These are phyloP conservation scores for Yarrowia divulgata DNA, from an alignment of 805 yeast genomes.

Conservation along the genomic window DNA sequence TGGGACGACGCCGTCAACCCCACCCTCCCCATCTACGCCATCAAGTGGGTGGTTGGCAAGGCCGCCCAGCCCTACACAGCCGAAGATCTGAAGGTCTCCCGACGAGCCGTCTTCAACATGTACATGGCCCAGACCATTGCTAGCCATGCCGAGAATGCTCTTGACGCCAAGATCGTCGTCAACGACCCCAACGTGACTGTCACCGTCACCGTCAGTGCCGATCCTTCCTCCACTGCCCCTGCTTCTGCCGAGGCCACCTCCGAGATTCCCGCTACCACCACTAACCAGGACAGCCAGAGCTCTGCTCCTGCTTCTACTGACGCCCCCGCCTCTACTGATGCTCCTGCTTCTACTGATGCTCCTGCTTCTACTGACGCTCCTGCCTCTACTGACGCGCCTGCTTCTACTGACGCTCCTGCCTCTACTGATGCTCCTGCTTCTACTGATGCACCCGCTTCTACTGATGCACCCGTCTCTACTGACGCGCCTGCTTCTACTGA, in stretches of 20 bases:
- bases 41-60: slow-evolving; percentile 10
- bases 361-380: not conserved
- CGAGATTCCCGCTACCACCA: slow-evolving; percentile 6
- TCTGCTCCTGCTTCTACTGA: not conserved
- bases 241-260: not conserved
- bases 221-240: slow-evolving; percentile 3
- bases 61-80: slow-evolving; percentile 13
- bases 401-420: not conserved
- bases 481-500: not conserved
- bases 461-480: not conserved
- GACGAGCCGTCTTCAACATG: slow-evolving; percentile 13
- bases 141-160: slow-evolving; percentile 3
- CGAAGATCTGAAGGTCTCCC: slow-evolving; percentile 1
- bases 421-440: not conserved
- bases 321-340: not conserved
- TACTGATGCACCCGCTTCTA: not conserved
- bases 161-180: slow-evolving; percentile 7
- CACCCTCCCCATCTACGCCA: slow-evolving; percentile 5
- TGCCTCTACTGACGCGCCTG: not conserved
- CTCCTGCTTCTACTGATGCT: not conserved
- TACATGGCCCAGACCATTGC: slow-evolving; percentile 23
- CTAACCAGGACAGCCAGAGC: slow-evolving; percentile 6
- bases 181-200: slow-evolving; percentile 9
- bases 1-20: slow-evolving; percentile 11
- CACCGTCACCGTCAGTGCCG: not conserved